Percentiles rank a stretch among this genome's conserved stretches.
phyloP scores from a whole-genome alignment of 148 eudicot genomes.

The Dianthus caryophyllus region DNA sequence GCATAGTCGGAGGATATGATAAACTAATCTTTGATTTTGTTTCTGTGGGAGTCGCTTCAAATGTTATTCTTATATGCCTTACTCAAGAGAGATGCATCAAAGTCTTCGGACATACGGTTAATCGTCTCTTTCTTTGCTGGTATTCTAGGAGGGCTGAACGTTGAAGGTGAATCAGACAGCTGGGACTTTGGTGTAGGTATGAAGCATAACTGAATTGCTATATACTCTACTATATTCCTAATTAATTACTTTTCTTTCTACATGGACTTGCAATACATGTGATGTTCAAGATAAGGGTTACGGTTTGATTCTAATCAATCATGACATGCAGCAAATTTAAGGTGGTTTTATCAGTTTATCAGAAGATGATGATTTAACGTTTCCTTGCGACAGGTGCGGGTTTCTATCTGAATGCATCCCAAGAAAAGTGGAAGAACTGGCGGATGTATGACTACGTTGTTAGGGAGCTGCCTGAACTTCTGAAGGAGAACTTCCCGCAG shows the following conservation, averaged over 20 bases:
- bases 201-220: neutral
- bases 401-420: constrained; percentile 90
- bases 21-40: neutral
- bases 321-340: neutral
- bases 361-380: neutral
- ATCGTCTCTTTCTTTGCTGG: neutral
- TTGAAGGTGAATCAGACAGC: constrained; percentile 96
- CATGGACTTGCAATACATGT: too few species aligned
- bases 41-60: neutral
- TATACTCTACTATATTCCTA: neutral
- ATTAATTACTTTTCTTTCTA: neutral
- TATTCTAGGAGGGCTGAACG: constrained; percentile 82
- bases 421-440: constrained; percentile 99
- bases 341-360: neutral
- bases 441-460: constrained; percentile 92
- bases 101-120: neutral
- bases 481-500: constrained; percentile 71
- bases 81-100: neutral
- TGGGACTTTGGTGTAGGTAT: constrained; percentile 98
- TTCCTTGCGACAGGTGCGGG: constrained; percentile 69
- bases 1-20: neutral
- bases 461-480: constrained; percentile 80
- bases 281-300: neutral
- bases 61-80: neutral
- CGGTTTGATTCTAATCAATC: neutral